Evolutionary conservation across 345 rosid genomes (phyloP), one percentile per base, ranked within the genome.

Genomic region (Theobroma cacao): DNA sequence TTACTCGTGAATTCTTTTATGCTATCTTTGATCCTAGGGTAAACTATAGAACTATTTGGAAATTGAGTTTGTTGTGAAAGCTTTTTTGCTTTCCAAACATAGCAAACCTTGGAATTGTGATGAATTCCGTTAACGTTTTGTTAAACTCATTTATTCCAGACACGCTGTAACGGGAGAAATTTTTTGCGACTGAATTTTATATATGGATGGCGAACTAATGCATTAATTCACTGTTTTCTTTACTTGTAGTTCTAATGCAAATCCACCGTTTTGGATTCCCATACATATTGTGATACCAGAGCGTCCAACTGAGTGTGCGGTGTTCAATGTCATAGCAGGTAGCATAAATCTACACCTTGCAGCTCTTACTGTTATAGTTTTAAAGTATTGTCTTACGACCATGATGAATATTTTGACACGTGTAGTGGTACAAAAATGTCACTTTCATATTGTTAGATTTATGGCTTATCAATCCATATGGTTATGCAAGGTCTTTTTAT

Each of bases 221-320:
- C 68, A 33, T 66, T 68, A 36, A 40, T 20, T 76, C 74, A 64
- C 60, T 69, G 17, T 5, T 79, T 36, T 14, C 3, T 43, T 76
- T 43, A 40, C 63, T 61, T 89, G 82, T 76, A 96, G 99, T 85
- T 96, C 99, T 30, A 91, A 79, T 80, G 91, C 98, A 17, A 96
- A 88, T 77, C 83, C 97, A 50, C 98, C 99, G 17, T 96, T 96
- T 84, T 96, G 99, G 99, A 96, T 96, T 75, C 99, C 99, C 45
- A 91, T 96, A 79, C 98, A 96, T 80, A 90, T 92, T 81, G 90
- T 96, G 79, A 91, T 96, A 79, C 98, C 99, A 0, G 99, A 96
- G 88, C 85, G 99, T 15, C 98, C 99, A 3, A 96, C 99, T 58
- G 99, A 96, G 75, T 90, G 92, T 86, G 87, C 97, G 2, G 97